Percentiles rank a stretch among this genome's conserved stretches.
phyloP scores from a whole-genome alignment of 441 rosid genomes.

The Aquilaria agallochum region DNA sequence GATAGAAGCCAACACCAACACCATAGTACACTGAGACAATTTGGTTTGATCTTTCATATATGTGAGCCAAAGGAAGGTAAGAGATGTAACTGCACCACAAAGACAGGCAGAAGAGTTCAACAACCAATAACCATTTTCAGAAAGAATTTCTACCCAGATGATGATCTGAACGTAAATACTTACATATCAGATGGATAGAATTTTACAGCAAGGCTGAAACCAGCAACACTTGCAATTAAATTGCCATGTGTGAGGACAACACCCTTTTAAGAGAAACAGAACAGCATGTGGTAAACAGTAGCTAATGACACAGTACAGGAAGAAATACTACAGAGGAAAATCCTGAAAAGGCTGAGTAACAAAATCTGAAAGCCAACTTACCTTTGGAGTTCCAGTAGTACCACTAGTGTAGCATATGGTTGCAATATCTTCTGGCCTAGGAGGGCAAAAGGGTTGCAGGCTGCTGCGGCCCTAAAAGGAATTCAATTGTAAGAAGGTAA shows the following conservation, averaged over 20 bases:
- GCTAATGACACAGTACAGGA: slow-evolving; percentile 1
- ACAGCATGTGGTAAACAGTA: neutral
- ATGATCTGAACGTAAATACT: slow-evolving; percentile 19
- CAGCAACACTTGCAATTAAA: slow-evolving; percentile 63
- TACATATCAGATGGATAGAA: slow-evolving; percentile 53
- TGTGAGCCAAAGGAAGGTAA: slow-evolving; percentile 78
- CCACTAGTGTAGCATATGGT: slow-evolving; percentile 84
- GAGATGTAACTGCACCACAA: slow-evolving; percentile 52
- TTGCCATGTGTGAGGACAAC: slow-evolving; percentile 62
- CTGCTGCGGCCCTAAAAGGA: slow-evolving; percentile 52
- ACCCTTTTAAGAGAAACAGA: slow-evolving; percentile 37
- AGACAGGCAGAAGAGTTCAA: slow-evolving; percentile 3
- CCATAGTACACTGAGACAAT: slow-evolving; percentile 40
- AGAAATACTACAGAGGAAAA: slow-evolving; percentile 5
- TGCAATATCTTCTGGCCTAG: slow-evolving; percentile 63
- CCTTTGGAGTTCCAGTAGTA: slow-evolving; percentile 84
- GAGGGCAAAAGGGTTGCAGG: slow-evolving; percentile 55
- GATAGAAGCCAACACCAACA: slow-evolving; percentile 62
- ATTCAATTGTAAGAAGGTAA: slow-evolving; percentile 7
- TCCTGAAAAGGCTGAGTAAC: slow-evolving; percentile 16
- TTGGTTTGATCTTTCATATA: slow-evolving; percentile 67
- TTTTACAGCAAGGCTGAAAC: slow-evolving; percentile 27
- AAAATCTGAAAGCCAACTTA: slow-evolving; percentile 18
- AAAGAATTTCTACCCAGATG: neutral
- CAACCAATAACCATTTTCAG: slow-evolving; percentile 2